phyloP scores from a whole-genome alignment of 2,329 filamentous ascomycete genomes.

The Xylaria sp. region DNA sequence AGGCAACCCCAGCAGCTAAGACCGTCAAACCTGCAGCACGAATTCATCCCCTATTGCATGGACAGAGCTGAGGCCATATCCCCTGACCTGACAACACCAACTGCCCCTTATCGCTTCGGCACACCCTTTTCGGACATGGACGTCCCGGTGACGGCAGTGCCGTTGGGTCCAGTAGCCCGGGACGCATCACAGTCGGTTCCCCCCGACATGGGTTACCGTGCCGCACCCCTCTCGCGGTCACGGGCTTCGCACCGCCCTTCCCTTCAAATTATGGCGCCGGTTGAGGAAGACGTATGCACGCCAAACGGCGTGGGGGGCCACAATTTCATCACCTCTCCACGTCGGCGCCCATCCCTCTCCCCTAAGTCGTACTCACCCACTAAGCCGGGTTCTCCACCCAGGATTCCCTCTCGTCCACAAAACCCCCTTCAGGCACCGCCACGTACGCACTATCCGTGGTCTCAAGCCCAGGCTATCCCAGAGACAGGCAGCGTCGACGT shows the following conservation, averaged over 20 bases:
- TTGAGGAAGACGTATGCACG: conserved; percentile 69
- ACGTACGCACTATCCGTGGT: conserved; percentile 67
- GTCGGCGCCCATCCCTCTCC: conserved; percentile 53
- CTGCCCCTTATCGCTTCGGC: conserved; percentile 77
- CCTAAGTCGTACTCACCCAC: conserved; percentile 46
- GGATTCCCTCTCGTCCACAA: conserved; percentile 48
- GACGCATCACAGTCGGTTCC: conserved; percentile 91
- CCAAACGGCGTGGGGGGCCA: conserved; percentile 51
- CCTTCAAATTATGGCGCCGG: conserved; percentile 73
- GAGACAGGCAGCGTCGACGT: conserved; percentile 45
- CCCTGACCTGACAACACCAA: conserved; percentile 68
- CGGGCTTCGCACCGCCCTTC: conserved; percentile 74
- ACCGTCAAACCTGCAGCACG: conserved; percentile 43
- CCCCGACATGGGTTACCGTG: conserved; percentile 87
- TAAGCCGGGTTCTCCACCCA: conserved; percentile 49
- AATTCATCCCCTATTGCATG: conserved; percentile 64
- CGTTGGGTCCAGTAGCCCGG: conserved; percentile 77
- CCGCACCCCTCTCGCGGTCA: conserved; percentile 52
- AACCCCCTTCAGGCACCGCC: conserved; percentile 63
- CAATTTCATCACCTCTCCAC: conserved; percentile 48
- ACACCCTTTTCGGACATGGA: conserved; percentile 94
- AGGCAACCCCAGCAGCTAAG: conserved; percentile 43
- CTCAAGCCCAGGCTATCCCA: conserved; percentile 53
- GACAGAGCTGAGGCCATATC: conserved; percentile 62
- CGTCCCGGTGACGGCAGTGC: conserved; percentile 80